These are phyloP conservation scores for Neurospora sp. DNA, from an alignment of 495 filamentous ascomycete genomes.

Conservation along the genomic window DNA sequence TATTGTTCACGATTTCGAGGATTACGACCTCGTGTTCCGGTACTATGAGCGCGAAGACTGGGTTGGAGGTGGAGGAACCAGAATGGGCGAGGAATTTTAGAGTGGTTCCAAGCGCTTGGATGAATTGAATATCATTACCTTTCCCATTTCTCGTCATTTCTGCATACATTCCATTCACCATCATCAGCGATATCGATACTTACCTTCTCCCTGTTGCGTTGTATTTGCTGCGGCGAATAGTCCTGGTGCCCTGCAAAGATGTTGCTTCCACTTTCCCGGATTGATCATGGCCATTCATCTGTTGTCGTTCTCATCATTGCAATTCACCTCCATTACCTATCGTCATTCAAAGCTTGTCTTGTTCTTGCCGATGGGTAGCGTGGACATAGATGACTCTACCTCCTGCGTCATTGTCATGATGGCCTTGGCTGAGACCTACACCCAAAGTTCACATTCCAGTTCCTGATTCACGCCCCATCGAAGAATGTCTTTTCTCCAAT, in stretches of 20 bases:
- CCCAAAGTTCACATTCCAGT: neutral
- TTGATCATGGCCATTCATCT: neutral
- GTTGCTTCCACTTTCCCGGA: neutral
- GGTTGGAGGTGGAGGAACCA: slow-evolving; percentile 61
- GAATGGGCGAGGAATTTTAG: slow-evolving; percentile 44
- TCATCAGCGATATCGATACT: neutral
- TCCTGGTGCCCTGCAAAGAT: neutral
- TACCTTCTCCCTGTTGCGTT: neutral
- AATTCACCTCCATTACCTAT: neutral
- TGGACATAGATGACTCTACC: neutral
- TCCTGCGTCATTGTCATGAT: neutral
- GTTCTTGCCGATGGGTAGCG: neutral
- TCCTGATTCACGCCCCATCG: neutral
- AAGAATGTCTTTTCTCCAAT: neutral
- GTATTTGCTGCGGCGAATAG: neutral
- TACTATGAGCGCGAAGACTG: slow-evolving; percentile 92
- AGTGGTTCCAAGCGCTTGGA: neutral
- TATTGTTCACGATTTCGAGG: slow-evolving; percentile 95
- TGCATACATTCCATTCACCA: neutral
- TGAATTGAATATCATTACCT: neutral
- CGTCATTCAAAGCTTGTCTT: neutral
- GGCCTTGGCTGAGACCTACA: neutral
- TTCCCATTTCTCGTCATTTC: neutral
- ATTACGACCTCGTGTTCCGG: slow-evolving; percentile 93
- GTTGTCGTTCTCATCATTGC: neutral